These are phyloP conservation scores for Ustilago bromivora DNA, from an alignment of 1,284 basidiomycete species.

Conservation along the genomic window DNA sequence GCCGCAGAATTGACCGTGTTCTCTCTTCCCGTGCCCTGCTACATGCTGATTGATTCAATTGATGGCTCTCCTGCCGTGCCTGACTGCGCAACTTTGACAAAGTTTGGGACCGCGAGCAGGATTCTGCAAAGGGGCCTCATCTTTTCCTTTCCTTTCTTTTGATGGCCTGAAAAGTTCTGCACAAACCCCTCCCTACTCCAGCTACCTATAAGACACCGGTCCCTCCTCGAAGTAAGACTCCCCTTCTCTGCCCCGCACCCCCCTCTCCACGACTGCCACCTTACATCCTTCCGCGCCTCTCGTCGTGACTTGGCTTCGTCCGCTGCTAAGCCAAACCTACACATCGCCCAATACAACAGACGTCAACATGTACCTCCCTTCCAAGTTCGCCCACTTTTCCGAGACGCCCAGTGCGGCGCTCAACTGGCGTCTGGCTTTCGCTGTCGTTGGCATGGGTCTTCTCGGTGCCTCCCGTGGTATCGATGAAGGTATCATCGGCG, in stretches of 20 bases:
- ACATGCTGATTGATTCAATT: neutral
- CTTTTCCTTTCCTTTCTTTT: slow-evolving; percentile 8
- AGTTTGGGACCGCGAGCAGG: neutral
- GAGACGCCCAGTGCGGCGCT: slow-evolving; percentile 51
- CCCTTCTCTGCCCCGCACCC: neutral
- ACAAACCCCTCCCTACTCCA: neutral
- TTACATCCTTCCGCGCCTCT: neutral
- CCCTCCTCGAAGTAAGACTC: neutral
- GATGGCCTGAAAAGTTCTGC: neutral
- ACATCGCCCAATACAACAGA: neutral
- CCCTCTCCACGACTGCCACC: neutral
- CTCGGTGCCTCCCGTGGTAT: slow-evolving; percentile 52
- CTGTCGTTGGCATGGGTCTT: slow-evolving; percentile 45
- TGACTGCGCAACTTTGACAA: neutral
- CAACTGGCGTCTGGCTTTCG: slow-evolving; percentile 49
- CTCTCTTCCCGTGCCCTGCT: slow-evolving; percentile 3
- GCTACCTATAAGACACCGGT: slow-evolving; percentile 7
- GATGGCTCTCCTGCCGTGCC: neutral
- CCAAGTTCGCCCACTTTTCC: slow-evolving; percentile 44
- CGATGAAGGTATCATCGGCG: slow-evolving; percentile 49
- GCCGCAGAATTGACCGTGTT: slow-evolving; percentile 2
- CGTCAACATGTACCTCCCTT: slow-evolving; percentile 39
- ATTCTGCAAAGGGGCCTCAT: slow-evolving; percentile 19
- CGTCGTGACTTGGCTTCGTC: slow-evolving; percentile 22
- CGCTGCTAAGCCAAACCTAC: neutral